Conservation (phyloP, 306 rosid genomes). For the Canavalia ensiformis region DNA sequence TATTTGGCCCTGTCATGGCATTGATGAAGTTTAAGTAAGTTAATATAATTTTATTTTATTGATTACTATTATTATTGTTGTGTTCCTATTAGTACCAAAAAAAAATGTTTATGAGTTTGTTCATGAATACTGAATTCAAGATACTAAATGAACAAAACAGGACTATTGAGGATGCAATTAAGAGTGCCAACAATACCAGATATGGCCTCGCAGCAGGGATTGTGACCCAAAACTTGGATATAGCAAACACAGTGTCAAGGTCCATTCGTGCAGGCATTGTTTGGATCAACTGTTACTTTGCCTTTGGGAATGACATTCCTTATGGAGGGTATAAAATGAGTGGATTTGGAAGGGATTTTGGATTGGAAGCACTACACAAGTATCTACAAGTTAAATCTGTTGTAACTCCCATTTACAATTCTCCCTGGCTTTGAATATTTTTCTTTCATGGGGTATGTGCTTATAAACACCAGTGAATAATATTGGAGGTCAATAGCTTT, state of each 20-base stretch:
- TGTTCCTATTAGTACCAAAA: not conserved
- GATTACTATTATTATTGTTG: not conserved
- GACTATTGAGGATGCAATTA: slow-evolving; percentile 74
- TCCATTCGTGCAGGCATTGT: slow-evolving; percentile 74
- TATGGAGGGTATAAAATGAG: slow-evolving; percentile 79
- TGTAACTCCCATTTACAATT: slow-evolving; percentile 69
- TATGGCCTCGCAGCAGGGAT: slow-evolving; percentile 84
- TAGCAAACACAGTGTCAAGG: slow-evolving; percentile 79
- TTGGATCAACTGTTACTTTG: slow-evolving; percentile 81
- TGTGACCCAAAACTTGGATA: slow-evolving; percentile 68
- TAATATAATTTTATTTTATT: not conserved
- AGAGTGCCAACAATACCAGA: slow-evolving; percentile 65
- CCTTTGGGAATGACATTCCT: slow-evolving; percentile 64
- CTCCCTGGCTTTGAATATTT: slow-evolving; percentile 75
- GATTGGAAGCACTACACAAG: slow-evolving; percentile 62
- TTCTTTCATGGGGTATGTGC: not conserved
- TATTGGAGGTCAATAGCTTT: not conserved
- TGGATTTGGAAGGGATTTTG: slow-evolving; percentile 78
- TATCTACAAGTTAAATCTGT: slow-evolving; percentile 76
- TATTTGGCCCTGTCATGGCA: slow-evolving; percentile 77
- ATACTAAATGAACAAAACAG: slow-evolving; percentile 43
- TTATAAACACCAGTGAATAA: not conserved
- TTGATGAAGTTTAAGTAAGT: slow-evolving; percentile 78
- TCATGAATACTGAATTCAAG: not conserved
- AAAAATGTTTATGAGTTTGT: not conserved